These are phyloP conservation scores for Grosmannia clavigera DNA, from an alignment of 2,329 filamentous ascomycete species.

Conservation along the genomic window DNA sequence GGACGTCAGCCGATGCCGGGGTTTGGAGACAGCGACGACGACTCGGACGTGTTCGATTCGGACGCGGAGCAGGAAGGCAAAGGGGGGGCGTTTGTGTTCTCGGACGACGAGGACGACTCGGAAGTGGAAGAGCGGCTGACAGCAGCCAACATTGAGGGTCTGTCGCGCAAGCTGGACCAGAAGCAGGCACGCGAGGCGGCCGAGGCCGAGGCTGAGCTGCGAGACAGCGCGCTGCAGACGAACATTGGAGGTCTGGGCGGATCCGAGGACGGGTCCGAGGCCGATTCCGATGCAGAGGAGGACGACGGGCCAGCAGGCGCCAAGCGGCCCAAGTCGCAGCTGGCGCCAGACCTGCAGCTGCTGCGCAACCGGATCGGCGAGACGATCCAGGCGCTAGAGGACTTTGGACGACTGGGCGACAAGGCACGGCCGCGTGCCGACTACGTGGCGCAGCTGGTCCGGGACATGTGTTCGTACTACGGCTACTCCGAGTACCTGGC, in stretches of 20 bases:
- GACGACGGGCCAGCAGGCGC: slow-evolving; percentile 39
- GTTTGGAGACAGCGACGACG: slow-evolving; percentile 26
- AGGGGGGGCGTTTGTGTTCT: slow-evolving; percentile 62
- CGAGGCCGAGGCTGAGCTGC: slow-evolving; percentile 73
- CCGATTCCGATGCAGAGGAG: slow-evolving; percentile 1
- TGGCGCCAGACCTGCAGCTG: slow-evolving; percentile 83
- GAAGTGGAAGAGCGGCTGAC: slow-evolving; percentile 85
- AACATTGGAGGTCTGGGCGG: slow-evolving; percentile 68
- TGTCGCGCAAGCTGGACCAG: slow-evolving; percentile 74
- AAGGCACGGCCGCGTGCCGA: slow-evolving; percentile 72
- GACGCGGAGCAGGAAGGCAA: slow-evolving; percentile 44
- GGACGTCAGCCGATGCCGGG: slow-evolving; percentile 14
- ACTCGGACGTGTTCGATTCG: slow-evolving; percentile 36
- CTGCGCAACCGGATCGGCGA: slow-evolving; percentile 84
- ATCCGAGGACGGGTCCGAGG: slow-evolving; percentile 31
- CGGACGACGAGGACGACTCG: slow-evolving; percentile 87
- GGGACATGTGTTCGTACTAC: slow-evolving; percentile 93
- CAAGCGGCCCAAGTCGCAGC: slow-evolving; percentile 46
- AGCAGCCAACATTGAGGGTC: slow-evolving; percentile 87
- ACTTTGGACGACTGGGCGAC: slow-evolving; percentile 72
- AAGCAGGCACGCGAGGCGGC: slow-evolving; percentile 66
- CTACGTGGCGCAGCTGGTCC: slow-evolving; percentile 74
- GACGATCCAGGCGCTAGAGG: slow-evolving; percentile 79
- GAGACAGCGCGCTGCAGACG: slow-evolving; percentile 77
- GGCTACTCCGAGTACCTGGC: slow-evolving; percentile 92